Evolutionary conservation across 768 basidiomycete species (phyloP).

Genomic region (Trametes punicea): DNA sequence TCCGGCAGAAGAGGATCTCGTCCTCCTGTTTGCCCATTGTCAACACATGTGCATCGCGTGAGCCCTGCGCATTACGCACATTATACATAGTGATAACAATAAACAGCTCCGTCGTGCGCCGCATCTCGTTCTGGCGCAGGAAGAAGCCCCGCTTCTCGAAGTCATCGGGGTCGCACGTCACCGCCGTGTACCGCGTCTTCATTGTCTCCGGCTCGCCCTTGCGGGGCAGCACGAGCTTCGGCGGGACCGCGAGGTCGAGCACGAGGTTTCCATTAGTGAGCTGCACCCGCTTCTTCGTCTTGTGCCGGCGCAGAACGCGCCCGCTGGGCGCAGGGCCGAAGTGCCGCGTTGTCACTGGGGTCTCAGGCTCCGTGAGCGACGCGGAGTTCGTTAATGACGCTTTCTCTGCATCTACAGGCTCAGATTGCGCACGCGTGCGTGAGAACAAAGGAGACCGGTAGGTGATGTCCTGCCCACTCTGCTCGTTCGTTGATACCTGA

Average conservation of each 20-base stretch:
- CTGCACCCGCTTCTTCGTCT: conserved; percentile 74
- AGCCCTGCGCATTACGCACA: conserved; percentile 80
- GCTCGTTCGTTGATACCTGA: conserved; percentile 4
- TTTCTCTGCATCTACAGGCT: conserved; percentile 20
- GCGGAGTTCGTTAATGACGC: conserved; percentile 12
- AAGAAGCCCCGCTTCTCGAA: conserved; percentile 83
- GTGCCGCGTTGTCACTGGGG: conserved; percentile 66
- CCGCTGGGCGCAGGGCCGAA: conserved; percentile 87
- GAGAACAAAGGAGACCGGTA: neutral
- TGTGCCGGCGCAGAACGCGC: conserved; percentile 74
- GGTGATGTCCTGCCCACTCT: conserved; percentile 7
- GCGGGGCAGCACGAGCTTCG: conserved; percentile 74
- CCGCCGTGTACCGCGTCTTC: conserved; percentile 77
- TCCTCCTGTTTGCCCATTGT: conserved; percentile 66
- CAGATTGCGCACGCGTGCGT: conserved; percentile 11
- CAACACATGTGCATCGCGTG: too few species aligned
- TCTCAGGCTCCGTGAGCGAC: conserved; percentile 17
- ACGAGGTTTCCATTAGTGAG: conserved; percentile 88
- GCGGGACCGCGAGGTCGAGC: conserved; percentile 78
- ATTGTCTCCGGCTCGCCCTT: conserved; percentile 69
- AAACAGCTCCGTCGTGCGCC: too few species aligned
- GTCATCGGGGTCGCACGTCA: conserved; percentile 92
- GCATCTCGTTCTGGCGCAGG: too few species aligned
- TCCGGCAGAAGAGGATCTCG: conserved; percentile 87
- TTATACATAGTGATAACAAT: too few species aligned